These are phyloP conservation scores for Fusarium hostae DNA, from an alignment of 2,329 filamentous ascomycete species.

Conservation along the genomic window DNA sequence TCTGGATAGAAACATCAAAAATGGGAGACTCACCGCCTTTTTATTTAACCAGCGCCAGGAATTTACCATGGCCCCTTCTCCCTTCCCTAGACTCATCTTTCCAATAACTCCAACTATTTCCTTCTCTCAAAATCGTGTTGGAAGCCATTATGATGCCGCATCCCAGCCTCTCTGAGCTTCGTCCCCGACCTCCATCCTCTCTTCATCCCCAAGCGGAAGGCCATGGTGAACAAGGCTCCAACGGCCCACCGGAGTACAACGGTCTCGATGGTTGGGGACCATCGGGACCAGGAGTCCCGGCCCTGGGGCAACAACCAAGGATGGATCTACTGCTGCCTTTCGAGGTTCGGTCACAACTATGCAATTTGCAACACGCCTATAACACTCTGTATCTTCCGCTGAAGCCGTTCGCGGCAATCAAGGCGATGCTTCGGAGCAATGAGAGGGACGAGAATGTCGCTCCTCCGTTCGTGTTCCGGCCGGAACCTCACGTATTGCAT, in stretches of 20 bases:
- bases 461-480: not conserved
- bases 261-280: not conserved
- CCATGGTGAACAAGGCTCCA: not conserved
- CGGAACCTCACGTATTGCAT: not conserved
- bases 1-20: accelerated
- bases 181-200: not conserved
- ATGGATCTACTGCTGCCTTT: not conserved
- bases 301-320: accelerated
- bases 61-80: accelerated
- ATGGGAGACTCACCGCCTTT: not conserved
- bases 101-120: not conserved
- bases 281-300: not conserved
- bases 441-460: not conserved
- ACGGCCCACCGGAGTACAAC: accelerated
- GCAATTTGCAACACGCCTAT: accelerated
- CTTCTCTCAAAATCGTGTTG: not conserved
- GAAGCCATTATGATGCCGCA: not conserved
- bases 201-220: accelerated
- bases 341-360: accelerated
- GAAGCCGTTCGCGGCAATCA: accelerated
- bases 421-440: not conserved
- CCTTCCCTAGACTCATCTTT: not conserved
- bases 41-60: accelerated
- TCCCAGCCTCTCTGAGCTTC: accelerated
- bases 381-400: not conserved